A percentile compares a stretch with the other conserved stretches of the same genome.
Evolutionary conservation across 2,329 filamentous ascomycete species (phyloP).

Genomic region (Cladosporium austrohemisphaericum): DNA sequence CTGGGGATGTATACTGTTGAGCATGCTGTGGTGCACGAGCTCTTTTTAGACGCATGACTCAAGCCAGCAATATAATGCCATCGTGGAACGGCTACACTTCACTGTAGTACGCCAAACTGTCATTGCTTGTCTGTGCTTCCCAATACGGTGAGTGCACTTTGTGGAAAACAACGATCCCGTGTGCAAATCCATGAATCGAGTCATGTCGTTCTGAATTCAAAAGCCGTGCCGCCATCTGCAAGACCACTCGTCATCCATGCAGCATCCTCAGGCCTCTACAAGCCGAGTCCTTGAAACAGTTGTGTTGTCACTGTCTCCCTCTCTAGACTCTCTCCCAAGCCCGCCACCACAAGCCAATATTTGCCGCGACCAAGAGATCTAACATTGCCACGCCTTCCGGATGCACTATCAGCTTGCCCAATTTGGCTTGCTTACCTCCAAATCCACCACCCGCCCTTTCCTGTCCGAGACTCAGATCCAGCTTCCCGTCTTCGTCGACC

Average conservation of each 20-base stretch:
- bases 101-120: no score
- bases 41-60: no score
- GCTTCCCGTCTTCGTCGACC: slow-evolving; percentile 39
- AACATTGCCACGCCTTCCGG: slow-evolving; percentile 93
- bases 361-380: slow-evolving; percentile 85
- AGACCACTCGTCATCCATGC: not conserved
- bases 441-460: slow-evolving; percentile 85
- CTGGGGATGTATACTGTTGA: no score
- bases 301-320: not conserved
- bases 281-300: not conserved
- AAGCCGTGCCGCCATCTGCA: not conserved
- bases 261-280: not conserved
- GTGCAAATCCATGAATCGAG: no score
- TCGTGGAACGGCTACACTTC: no score
- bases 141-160: no score
- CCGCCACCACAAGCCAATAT: slow-evolving; percentile 91
- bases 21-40: no score
- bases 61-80: no score
- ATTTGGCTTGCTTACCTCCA: slow-evolving; percentile 79
- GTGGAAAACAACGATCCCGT: no score
- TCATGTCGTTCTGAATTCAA: no score
- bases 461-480: slow-evolving; percentile 72
- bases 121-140: no score
- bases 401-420: slow-evolving; percentile 87
- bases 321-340: slow-evolving; percentile 59